These are phyloP conservation scores for Penicillium sp. DNA, from an alignment of 2,329 filamentous ascomycete genomes.

Conservation along the genomic window DNA sequence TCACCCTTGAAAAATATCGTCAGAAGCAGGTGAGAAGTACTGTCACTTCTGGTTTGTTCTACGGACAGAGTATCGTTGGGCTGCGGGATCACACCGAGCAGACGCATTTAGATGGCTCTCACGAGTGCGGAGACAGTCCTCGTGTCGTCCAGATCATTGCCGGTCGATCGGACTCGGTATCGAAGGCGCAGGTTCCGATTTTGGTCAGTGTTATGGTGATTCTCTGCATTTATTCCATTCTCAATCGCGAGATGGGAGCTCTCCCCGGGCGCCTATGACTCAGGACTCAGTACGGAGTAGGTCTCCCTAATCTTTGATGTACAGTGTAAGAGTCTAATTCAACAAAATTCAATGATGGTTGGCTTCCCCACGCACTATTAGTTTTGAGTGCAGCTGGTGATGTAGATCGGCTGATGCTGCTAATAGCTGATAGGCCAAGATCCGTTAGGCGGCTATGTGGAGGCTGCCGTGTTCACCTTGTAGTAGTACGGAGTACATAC, in stretches of 20 bases:
- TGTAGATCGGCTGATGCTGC: background rate
- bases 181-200: background rate
- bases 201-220: background rate
- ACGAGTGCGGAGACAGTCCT: background rate
- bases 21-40: slow-evolving; percentile 4
- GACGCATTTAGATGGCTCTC: background rate
- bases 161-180: background rate
- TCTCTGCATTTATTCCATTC: background rate
- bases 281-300: too few species aligned
- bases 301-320: background rate
- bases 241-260: background rate
- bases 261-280: background rate
- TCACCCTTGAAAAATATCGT: slow-evolving; percentile 6
- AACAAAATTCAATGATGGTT: background rate
- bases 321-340: background rate
- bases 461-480: background rate
- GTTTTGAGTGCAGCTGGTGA: background rate
- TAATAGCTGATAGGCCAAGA: background rate
- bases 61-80: background rate
- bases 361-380: background rate
- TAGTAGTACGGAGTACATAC: too few species aligned
- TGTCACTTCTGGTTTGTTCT: slow-evolving; percentile 2
- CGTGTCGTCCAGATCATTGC: background rate
- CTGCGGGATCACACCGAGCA: background rate
- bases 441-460: background rate